A percentile compares a stretch with the other conserved stretches of the same genome.
phyloP scores from a whole-genome alignment of 306 rosid species.

The Casuarina glauca region DNA sequence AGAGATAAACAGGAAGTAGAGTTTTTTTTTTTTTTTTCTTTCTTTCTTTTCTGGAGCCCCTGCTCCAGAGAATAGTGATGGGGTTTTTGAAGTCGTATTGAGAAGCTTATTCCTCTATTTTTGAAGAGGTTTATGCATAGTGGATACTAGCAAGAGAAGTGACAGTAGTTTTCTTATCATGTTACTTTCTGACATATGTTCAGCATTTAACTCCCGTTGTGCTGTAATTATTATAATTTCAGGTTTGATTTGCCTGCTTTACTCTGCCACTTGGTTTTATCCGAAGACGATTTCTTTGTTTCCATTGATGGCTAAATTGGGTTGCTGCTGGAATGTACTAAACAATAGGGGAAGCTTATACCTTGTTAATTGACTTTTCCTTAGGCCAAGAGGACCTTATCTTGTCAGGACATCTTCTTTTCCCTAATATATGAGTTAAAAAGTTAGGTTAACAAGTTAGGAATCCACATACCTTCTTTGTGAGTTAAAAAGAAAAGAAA shows the following conservation, averaged over 20 bases:
- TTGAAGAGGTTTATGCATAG: slow-evolving; percentile 32
- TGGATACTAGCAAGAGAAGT: slow-evolving; percentile 26
- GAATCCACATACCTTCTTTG: too few species aligned
- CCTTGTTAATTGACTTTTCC: too few species aligned
- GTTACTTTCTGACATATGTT: slow-evolving; percentile 12
- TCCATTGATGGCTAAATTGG: too few species aligned
- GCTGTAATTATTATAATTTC: too few species aligned
- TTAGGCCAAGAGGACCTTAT: too few species aligned
- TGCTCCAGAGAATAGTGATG: slow-evolving; percentile 29
- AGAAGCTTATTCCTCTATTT: slow-evolving; percentile 16
- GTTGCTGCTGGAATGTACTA: too few species aligned
- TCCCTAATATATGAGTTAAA: too few species aligned
- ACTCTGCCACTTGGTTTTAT: neutral
- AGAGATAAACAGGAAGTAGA: slow-evolving; percentile 14
- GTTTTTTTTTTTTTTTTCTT: slow-evolving; percentile 3
- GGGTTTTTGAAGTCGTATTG: slow-evolving; percentile 24
- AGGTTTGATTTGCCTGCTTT: slow-evolving; percentile 1
- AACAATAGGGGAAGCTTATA: too few species aligned
- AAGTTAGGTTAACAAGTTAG: too few species aligned
- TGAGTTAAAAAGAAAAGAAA: too few species aligned
- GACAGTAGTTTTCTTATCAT: slow-evolving; percentile 9
- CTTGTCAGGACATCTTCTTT: too few species aligned
- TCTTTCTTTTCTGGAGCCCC: slow-evolving; percentile 11
- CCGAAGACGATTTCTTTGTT: too few species aligned
- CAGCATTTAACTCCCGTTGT: slow-evolving; percentile 1